Conservation (phyloP, 352 stramenopile species). For the Blastocystis sp. region DNA sequence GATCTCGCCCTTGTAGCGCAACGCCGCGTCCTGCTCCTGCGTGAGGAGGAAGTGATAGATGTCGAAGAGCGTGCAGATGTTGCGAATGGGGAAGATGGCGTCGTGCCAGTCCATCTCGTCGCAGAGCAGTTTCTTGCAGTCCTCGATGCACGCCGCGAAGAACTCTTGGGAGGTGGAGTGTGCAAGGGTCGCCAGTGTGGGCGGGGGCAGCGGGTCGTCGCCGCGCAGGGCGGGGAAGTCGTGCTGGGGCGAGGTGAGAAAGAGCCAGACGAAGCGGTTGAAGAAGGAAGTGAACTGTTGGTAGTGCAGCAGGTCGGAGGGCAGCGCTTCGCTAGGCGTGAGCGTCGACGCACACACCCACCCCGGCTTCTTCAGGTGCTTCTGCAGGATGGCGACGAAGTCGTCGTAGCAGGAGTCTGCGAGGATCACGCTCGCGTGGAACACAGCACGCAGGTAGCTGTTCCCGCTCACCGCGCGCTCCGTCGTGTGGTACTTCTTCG, state of each 20-base stretch:
- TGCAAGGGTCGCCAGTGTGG: not conserved
- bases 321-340: not conserved
- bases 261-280: conserved; percentile 13
- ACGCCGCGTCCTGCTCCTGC: not conserved
- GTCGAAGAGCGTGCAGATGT: not conserved
- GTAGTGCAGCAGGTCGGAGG: not conserved
- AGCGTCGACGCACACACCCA: not conserved
- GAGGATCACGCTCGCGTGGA: not conserved
- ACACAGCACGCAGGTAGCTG: not conserved
- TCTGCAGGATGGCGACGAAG: not conserved
- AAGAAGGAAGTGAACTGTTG: not conserved
- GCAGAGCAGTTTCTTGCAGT: not conserved
- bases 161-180: not conserved
- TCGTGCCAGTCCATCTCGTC: conserved; percentile 4
- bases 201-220: not conserved
- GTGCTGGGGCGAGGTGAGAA: not conserved
- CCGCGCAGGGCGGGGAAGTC: not conserved
- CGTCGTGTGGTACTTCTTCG: not conserved
- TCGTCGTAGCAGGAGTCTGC: not conserved
- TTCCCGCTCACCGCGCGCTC: too few species aligned
- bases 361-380: not conserved
- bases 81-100: not conserved
- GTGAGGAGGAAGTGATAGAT: not conserved
- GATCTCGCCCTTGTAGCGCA: not conserved
- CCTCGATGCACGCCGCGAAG: not conserved